These are phyloP conservation scores for Agaricus bisporus DNA, from an alignment of 768 basidiomycete species.

Conservation along the genomic window DNA sequence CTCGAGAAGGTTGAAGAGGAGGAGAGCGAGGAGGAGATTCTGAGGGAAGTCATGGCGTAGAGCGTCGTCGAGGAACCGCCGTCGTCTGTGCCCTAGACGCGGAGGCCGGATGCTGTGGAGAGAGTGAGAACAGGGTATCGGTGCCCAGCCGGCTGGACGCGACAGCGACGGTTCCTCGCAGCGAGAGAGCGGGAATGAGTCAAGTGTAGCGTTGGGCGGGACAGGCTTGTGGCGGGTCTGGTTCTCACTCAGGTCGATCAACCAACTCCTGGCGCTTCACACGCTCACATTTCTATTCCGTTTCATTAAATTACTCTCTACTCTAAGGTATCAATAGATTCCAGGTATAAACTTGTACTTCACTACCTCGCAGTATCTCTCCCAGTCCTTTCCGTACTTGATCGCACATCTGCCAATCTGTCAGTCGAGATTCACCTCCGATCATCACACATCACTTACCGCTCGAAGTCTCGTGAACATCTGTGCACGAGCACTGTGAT, in stretches of 20 bases:
- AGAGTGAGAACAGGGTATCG: constrained; percentile 6
- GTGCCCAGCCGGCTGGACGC: constrained; percentile 9
- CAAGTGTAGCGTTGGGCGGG: neutral
- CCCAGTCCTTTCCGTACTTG: constrained; percentile 97
- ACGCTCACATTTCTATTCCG: neutral
- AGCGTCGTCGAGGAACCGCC: constrained; percentile 8
- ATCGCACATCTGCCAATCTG: constrained; percentile 51
- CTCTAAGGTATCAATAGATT: constrained; percentile 51
- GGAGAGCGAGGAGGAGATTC: constrained; percentile 26
- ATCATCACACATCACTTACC: constrained; percentile 34
- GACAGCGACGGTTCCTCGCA: constrained; percentile 12
- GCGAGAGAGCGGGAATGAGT: neutral
- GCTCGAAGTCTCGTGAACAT: constrained; percentile 90
- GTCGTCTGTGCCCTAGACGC: constrained; percentile 6
- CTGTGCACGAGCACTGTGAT: constrained; percentile 88
- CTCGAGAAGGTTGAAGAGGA: constrained; percentile 30
- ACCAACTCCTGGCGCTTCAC: constrained; percentile 3
- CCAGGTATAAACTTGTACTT: constrained; percentile 88
- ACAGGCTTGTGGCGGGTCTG: constrained; percentile 1
- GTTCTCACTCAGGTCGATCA: neutral
- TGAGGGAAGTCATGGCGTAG: constrained; percentile 13
- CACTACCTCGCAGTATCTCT: constrained; percentile 80
- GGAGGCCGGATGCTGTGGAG: neutral
- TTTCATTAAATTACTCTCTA: neutral
- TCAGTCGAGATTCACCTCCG: neutral